Percentiles rank a stretch among this genome's conserved stretches.
These are phyloP conservation scores for Perkinsus marinus DNA, from an alignment of 169 alveolate species.

Conservation along the genomic window DNA sequence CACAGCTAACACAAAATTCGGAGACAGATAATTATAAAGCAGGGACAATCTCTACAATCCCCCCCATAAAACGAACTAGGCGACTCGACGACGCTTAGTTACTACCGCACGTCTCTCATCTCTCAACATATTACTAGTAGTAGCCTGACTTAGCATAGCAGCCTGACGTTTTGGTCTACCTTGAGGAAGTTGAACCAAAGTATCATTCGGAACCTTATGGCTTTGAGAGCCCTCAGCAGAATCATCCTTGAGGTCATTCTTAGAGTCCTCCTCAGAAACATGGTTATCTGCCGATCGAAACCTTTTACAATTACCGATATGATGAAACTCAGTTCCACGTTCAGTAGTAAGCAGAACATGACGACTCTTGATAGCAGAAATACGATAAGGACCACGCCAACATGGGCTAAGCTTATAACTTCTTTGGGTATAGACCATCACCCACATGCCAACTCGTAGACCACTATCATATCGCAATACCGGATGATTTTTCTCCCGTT, in stretches of 20 bases:
- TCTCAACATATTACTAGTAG: not conserved
- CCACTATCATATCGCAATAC: not conserved
- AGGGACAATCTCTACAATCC: not conserved
- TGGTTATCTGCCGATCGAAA: not conserved
- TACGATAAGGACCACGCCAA: not conserved
- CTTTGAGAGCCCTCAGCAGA: no score
- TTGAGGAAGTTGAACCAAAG: not conserved
- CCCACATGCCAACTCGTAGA: not conserved
- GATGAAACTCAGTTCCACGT: not conserved
- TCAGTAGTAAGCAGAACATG: not conserved
- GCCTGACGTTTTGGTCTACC: not conserved
- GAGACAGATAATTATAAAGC: not conserved
- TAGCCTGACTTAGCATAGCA: not conserved
- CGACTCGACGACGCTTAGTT: not conserved
- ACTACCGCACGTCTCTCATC: not conserved
- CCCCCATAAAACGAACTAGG: not conserved
- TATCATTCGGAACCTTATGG: not conserved
- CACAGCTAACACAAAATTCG: not conserved
- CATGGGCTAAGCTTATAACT: not conserved
- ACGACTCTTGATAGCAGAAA: not conserved
- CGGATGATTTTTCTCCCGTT: not conserved
- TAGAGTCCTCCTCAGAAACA: no score
- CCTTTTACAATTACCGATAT: not conserved
- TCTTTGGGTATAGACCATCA: not conserved
- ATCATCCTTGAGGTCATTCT: no score